Conservation (phyloP, 202 grass and related monocot species). For the Panicum hallii region DNA sequence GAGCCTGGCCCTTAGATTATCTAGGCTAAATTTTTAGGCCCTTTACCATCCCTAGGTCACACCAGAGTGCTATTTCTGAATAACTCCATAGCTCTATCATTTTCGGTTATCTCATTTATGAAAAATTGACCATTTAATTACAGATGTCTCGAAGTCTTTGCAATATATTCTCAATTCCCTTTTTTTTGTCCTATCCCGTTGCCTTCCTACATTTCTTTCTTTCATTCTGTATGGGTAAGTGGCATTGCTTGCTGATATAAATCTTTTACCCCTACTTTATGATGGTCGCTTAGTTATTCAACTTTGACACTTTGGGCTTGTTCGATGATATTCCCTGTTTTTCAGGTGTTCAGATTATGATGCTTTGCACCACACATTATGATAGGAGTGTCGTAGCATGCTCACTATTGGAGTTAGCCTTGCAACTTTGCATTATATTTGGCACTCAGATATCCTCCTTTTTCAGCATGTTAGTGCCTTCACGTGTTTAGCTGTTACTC, state of each 20-base stretch:
- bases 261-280: neutral
- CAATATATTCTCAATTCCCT: neutral
- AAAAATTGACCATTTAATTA: too few species aligned
- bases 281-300: neutral
- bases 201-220: neutral
- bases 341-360: neutral
- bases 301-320: neutral
- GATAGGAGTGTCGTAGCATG: neutral
- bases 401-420: neutral
- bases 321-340: neutral
- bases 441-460: neutral
- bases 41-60: too few species aligned
- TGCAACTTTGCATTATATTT: conserved; percentile 2
- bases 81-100: too few species aligned
- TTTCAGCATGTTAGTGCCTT: conserved; percentile 9
- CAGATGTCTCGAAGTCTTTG: neutral
- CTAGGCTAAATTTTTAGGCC: too few species aligned
- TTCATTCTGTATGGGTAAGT: neutral
- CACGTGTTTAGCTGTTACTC: conserved; percentile 4
- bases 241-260: conserved; percentile 7
- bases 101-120: too few species aligned
- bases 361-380: neutral
- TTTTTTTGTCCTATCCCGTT: neutral
- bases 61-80: too few species aligned
- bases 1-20: too few species aligned